phyloP scores from a whole-genome alignment of 1,284 basidiomycete genomes.

The Hemileia vastatrix region DNA sequence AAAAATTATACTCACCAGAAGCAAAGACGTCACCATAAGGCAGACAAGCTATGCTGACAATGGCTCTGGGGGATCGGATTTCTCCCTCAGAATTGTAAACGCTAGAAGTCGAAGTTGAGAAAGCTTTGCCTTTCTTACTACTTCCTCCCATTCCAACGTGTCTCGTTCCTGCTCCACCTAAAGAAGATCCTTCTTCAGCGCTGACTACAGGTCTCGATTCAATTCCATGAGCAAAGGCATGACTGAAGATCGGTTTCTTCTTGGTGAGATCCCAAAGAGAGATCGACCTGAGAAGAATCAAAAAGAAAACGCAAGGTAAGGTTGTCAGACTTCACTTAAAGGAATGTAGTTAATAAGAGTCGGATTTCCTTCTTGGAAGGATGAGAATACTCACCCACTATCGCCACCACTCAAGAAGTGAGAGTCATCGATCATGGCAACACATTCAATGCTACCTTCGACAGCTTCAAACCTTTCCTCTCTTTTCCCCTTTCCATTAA shows the following conservation, averaged over 20 bases:
- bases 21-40: slow-evolving; percentile 83
- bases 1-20: slow-evolving; percentile 55
- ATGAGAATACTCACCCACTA: slow-evolving; percentile 60
- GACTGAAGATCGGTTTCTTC: slow-evolving; percentile 87
- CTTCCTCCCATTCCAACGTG: background rate
- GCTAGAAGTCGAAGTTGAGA: slow-evolving; percentile 43
- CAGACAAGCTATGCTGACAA: slow-evolving; percentile 69
- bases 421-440: slow-evolving; percentile 86
- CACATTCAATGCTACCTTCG: slow-evolving; percentile 83
- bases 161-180: background rate
- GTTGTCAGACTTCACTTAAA: background rate
- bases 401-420: slow-evolving; percentile 90
- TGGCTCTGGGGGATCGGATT: slow-evolving; percentile 72
- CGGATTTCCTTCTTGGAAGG: too few species aligned
- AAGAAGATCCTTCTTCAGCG: background rate
- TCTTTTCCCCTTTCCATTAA: slow-evolving; percentile 46
- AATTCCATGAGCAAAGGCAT: slow-evolving; percentile 74
- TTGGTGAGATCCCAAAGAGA: slow-evolving; percentile 84
- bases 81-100: slow-evolving; percentile 61
- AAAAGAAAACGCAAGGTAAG: background rate
- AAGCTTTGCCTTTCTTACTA: background rate
- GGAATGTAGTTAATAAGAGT: background rate
- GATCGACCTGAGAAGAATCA: slow-evolving; percentile 56
- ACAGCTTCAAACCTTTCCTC: slow-evolving; percentile 54
- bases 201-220: slow-evolving; percentile 48